Evolutionary conservation across 2,329 filamentous ascomycete genomes (phyloP).

Genomic region (Eutypella sp.): DNA sequence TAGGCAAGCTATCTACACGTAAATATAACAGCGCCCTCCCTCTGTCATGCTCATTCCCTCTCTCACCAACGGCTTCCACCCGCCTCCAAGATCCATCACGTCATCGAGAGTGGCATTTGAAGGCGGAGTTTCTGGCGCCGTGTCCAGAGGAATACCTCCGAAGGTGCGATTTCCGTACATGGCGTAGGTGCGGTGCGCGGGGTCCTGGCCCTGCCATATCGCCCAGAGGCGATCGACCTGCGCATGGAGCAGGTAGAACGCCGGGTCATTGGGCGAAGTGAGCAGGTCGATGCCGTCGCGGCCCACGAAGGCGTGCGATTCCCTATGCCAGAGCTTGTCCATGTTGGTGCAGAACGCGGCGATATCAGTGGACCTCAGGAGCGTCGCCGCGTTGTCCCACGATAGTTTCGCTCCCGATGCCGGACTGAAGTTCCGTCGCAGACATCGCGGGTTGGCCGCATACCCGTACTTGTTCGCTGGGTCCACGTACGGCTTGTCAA

Average conservation of each 20-base stretch:
- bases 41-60: slow-evolving; percentile 15
- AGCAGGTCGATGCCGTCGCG: not conserved
- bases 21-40: slow-evolving; percentile 13
- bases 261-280: not conserved
- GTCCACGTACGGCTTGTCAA: not conserved
- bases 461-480: not conserved
- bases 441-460: not conserved
- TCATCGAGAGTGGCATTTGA: slow-evolving; percentile 2
- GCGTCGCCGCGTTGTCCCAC: not conserved
- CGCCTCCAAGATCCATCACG: slow-evolving; percentile 11
- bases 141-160: not conserved
- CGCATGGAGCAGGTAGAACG: not conserved
- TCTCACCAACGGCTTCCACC: slow-evolving; percentile 8
- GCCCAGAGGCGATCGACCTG: not conserved
- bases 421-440: not conserved
- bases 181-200: not conserved
- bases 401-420: not conserved
- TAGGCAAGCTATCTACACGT: too few relatives aligned
- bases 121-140: not conserved
- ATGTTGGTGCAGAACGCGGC: slow-evolving; percentile 5
- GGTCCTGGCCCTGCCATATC: not conserved
- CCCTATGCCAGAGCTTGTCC: not conserved
- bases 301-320: not conserved
- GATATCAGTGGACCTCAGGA: not conserved
- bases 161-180: not conserved